These are phyloP conservation scores for Populus euphratica DNA, from an alignment of 345 rosid species.

Conservation along the genomic window DNA sequence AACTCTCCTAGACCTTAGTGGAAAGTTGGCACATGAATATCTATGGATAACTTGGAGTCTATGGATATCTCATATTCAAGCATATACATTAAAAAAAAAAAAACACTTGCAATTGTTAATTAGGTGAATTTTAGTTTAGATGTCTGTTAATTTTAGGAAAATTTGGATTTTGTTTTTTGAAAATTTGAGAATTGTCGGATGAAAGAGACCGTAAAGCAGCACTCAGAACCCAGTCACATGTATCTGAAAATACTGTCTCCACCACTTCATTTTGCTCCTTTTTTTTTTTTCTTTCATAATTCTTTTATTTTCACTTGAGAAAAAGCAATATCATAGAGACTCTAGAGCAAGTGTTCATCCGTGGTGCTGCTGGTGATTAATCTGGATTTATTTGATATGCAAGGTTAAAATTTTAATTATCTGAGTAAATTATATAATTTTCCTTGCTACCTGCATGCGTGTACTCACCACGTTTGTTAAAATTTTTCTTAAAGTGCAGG, in stretches of 20 bases:
- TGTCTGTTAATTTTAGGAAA: neutral
- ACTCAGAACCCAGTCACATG: slow-evolving; percentile 11
- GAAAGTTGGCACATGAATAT: neutral
- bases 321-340: neutral
- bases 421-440: neutral
- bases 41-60: neutral
- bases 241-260: neutral
- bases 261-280: slow-evolving; percentile 2
- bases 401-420: neutral
- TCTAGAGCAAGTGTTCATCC: neutral
- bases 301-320: slow-evolving; percentile 11
- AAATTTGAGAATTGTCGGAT: neutral
- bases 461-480: neutral
- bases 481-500: slow-evolving; percentile 36
- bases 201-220: neutral
- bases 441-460: neutral
- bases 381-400: neutral
- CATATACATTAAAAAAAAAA: neutral
- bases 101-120: neutral
- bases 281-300: slow-evolving; percentile 6
- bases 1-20: neutral
- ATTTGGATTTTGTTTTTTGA: neutral
- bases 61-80: neutral
- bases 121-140: neutral
- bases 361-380: neutral